Percentiles rank a stretch among this genome's conserved stretches.
phyloP scores from a whole-genome alignment of 495 filamentous ascomycete genomes.

The Clavariopsis aquatica region DNA sequence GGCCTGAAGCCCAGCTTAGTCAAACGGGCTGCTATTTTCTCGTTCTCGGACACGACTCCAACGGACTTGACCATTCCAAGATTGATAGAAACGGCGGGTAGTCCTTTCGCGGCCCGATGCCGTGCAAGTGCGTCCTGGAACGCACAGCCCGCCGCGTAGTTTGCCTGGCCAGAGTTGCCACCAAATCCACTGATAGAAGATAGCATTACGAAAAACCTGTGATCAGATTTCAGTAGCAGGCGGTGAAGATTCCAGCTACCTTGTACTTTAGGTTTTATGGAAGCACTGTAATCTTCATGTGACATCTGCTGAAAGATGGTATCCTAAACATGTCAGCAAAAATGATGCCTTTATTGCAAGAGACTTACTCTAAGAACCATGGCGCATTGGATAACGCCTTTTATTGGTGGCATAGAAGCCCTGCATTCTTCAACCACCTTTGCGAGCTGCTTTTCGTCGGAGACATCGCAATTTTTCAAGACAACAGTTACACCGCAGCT shows the following conservation, averaged over 20 bases:
- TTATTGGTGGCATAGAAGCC: not conserved
- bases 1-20: not conserved
- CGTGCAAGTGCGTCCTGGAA: not conserved
- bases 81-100: not conserved
- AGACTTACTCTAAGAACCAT: not conserved
- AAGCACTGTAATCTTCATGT: not conserved
- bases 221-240: not conserved
- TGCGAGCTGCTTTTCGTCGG: no score
- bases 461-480: no score
- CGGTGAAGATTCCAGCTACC: not conserved
- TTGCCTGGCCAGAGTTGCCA: not conserved
- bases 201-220: not conserved
- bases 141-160: not conserved
- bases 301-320: not conserved
- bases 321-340: not conserved
- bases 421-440: no score
- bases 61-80: not conserved
- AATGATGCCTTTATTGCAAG: not conserved
- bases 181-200: not conserved
- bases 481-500: no score
- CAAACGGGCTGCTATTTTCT: not conserved
- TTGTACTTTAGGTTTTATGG: not conserved
- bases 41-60: not conserved
- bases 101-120: not conserved
- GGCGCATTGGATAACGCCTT: not conserved